Conservation (phyloP, 78 protist genomes). For the Dictyostelium firmibasis region DNA sequence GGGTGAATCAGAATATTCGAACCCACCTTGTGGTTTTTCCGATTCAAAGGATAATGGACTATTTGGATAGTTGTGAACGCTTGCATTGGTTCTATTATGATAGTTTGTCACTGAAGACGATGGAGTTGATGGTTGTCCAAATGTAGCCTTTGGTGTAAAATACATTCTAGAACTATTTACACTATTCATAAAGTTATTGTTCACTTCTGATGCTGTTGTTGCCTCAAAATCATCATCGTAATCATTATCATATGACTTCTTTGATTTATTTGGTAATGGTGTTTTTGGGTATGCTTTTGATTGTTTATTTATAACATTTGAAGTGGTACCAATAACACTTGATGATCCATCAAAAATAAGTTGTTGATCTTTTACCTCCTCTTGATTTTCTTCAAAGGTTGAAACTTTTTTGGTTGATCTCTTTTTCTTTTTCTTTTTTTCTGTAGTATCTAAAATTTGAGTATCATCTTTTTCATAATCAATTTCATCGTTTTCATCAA, state of each 20-base stretch:
- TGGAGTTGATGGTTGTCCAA: conserved; percentile 6
- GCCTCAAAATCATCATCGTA: neutral
- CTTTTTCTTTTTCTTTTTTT: conserved; percentile 8
- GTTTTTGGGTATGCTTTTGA: conserved; percentile 21
- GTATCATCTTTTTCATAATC: neutral
- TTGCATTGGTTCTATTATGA: neutral
- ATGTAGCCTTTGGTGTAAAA: neutral
- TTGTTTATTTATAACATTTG: neutral
- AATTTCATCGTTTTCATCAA: neutral
- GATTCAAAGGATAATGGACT: conserved; percentile 2
- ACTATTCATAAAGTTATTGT: neutral
- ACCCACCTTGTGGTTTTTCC: neutral
- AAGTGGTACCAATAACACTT: conserved; percentile 10
- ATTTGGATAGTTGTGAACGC: neutral
- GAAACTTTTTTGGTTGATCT: neutral
- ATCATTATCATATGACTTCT: neutral
- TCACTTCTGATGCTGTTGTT: neutral
- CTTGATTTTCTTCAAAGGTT: neutral
- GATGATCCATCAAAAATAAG: conserved; percentile 6
- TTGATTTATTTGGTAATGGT: conserved; percentile 18
- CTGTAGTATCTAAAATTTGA: neutral
- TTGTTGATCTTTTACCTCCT: neutral
- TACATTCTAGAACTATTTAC: neutral
- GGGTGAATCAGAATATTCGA: conserved; percentile 14
- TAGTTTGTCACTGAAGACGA: neutral